Conservation (phyloP, 306 rosid species). For the Canavalia ensiformis region DNA sequence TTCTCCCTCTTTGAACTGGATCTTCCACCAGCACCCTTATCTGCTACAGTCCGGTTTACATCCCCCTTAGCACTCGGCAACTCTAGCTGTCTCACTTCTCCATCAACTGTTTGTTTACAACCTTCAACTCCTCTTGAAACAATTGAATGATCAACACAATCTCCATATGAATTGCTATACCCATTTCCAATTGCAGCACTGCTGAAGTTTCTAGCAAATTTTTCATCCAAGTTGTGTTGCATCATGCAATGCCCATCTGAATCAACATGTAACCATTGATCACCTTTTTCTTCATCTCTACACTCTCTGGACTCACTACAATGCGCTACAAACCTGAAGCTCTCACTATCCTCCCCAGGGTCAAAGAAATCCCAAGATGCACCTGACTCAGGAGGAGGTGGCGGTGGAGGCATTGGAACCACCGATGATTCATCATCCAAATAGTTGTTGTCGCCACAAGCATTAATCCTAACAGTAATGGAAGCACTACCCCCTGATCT, state of each 20-base stretch:
- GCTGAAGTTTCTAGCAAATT: conserved; percentile 40
- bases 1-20: conserved; percentile 59
- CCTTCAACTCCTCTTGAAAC: conserved; percentile 51
- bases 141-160: conserved; percentile 35
- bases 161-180: conserved; percentile 21
- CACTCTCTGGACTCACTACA: conserved; percentile 52
- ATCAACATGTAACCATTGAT: conserved; percentile 49
- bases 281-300: conserved; percentile 35
- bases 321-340: conserved; percentile 74
- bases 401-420: conserved; percentile 69
- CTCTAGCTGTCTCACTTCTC: conserved; percentile 49
- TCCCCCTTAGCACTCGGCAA: conserved; percentile 42
- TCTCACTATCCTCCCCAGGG: conserved; percentile 71
- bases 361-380: conserved; percentile 95
- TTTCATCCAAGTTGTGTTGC: conserved; percentile 45
- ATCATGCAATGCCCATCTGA: conserved; percentile 44
- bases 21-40: conserved; percentile 53
- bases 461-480: conserved; percentile 67
- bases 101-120: conserved; percentile 41
- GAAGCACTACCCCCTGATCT: conserved; percentile 65
- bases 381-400: conserved; percentile 68
- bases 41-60: conserved; percentile 31
- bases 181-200: conserved; percentile 37
- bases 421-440: conserved; percentile 67
- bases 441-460: conserved; percentile 47